Evolutionary conservation across 116 monocot genomes (phyloP).

Genomic region (Phalaenopsis hybrid): DNA sequence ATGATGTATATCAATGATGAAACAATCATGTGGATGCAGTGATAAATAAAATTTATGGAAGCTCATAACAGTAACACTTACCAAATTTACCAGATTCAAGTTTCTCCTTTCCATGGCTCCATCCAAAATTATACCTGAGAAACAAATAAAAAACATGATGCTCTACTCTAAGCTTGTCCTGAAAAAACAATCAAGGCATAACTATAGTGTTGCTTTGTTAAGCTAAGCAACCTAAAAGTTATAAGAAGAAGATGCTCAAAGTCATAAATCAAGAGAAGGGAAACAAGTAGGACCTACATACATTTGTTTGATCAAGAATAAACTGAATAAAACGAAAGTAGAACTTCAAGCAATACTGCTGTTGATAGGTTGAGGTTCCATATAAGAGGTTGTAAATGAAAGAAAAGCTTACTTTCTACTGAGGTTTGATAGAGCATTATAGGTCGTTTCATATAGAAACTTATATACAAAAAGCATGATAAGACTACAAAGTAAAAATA

Average conservation of each 20-base stretch:
- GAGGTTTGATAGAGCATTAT: neutral
- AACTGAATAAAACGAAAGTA: too few species aligned
- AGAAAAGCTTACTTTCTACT: too few species aligned
- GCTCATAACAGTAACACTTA: slow-evolving; percentile 12
- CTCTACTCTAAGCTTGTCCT: slow-evolving; percentile 5
- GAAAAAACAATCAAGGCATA: neutral
- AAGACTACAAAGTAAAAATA: neutral
- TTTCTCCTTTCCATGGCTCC: slow-evolving; percentile 96
- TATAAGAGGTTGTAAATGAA: too few species aligned
- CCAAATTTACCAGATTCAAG: slow-evolving; percentile 91
- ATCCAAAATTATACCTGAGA: slow-evolving; percentile 85
- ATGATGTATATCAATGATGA: neutral
- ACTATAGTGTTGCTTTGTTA: neutral
- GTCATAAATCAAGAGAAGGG: neutral
- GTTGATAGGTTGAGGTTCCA: too few species aligned
- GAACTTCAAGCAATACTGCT: too few species aligned
- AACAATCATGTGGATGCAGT: neutral
- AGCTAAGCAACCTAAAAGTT: neutral
- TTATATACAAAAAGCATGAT: neutral
- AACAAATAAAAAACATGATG: neutral
- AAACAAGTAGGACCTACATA: neutral
- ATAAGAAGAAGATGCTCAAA: neutral
- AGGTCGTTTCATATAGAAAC: neutral
- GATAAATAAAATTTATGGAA: neutral
- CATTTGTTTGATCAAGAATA: neutral